Percentiles rank a stretch among this genome's conserved stretches.
Conservation (phyloP, 768 basidiomycete species). For the Sporobolomyces phaffii region DNA sequence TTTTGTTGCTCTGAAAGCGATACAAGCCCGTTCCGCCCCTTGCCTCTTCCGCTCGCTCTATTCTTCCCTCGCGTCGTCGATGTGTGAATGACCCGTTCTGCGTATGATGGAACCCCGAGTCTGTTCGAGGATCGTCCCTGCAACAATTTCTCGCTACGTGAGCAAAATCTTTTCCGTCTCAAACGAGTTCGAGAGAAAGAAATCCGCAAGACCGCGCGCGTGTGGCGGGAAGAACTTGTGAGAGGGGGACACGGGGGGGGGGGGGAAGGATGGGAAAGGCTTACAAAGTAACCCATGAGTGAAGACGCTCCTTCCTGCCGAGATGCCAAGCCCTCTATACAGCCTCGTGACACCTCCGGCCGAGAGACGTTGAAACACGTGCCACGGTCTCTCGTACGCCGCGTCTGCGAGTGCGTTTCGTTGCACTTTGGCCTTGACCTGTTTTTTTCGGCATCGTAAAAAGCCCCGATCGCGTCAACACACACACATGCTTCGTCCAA, state of each 20-base stretch:
- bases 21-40: no score
- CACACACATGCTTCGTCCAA: background rate
- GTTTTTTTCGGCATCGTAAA: conserved; percentile 11
- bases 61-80: conserved; percentile 4
- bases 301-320: conserved; percentile 81
- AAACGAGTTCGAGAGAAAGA: no score
- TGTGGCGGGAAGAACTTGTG: no score
- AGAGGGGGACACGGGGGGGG: no score
- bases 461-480: no score
- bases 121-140: conserved; percentile 28
- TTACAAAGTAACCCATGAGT: conserved; percentile 80
- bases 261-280: background rate
- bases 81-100: background rate
- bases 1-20: no score
- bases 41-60: no score
- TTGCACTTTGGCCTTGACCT: conserved; percentile 41
- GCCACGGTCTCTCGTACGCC: conserved; percentile 25
- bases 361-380: conserved; percentile 48
- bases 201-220: no score
- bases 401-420: conserved; percentile 39
- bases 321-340: conserved; percentile 90
- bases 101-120: conserved; percentile 8
- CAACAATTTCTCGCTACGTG: no score
- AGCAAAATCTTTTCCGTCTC: no score
- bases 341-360: conserved; percentile 71